Conservation (phyloP, 2,329 filamentous ascomycete genomes). For the Fusarium hainanense region DNA sequence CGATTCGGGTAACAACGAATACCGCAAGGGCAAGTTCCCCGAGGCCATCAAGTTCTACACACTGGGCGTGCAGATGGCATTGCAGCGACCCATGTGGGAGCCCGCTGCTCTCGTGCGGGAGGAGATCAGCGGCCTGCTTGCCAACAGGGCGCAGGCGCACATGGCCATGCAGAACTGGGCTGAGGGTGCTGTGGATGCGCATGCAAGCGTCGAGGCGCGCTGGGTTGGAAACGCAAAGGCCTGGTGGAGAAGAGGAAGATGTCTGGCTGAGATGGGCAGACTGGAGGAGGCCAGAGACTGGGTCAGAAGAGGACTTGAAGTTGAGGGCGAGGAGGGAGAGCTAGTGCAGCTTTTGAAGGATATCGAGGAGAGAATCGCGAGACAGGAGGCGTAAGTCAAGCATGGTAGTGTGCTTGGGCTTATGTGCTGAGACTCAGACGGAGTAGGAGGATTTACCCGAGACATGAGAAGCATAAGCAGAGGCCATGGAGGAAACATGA, state of each 20-base stretch:
- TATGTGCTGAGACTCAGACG: constrained; percentile 4
- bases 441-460: constrained; percentile 2
- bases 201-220: constrained; percentile 89
- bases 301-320: constrained; percentile 81
- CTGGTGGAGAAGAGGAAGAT: constrained; percentile 90
- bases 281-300: constrained; percentile 84
- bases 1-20: constrained; percentile 84
- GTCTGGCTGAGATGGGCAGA: constrained; percentile 89
- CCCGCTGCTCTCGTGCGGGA: constrained; percentile 84
- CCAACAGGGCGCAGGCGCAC: constrained; percentile 89
- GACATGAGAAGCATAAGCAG: constrained; percentile 11
- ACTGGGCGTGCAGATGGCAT: constrained; percentile 90
- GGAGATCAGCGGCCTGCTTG: constrained; percentile 81
- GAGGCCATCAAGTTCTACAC: constrained; percentile 86
- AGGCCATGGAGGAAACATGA: neutral
- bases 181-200: constrained; percentile 87
- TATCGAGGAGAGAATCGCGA: constrained; percentile 61
- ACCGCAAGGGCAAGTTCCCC: constrained; percentile 78
- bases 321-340: constrained; percentile 78
- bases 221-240: constrained; percentile 89
- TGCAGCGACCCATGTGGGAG: constrained; percentile 87
- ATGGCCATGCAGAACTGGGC: constrained; percentile 87
- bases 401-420: neutral
- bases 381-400: constrained; percentile 49
- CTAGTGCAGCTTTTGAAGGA: constrained; percentile 73